Conservation (phyloP, 108 stramenopile species). For the Cyclotella sp. region DNA sequence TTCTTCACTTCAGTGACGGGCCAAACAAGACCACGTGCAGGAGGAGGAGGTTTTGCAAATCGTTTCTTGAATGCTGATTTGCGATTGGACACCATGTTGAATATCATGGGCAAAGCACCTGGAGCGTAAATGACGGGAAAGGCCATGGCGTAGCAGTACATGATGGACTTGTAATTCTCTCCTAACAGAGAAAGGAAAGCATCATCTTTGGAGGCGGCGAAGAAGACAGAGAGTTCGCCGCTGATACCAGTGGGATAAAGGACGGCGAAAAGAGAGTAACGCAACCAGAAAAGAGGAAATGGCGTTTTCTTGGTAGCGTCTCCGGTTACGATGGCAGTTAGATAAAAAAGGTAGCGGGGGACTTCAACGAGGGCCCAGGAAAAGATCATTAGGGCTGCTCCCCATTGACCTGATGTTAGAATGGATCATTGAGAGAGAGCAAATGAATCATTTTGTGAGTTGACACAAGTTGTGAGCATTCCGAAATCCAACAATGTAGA, state of each 20-base stretch:
- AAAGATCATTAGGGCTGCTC: constrained; percentile 86
- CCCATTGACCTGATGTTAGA: constrained; percentile 68
- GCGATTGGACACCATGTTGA: constrained; percentile 94
- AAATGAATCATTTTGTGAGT: not conserved
- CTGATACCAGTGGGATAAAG: constrained; percentile 96
- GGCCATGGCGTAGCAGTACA: constrained; percentile 65
- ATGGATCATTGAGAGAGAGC: not conserved
- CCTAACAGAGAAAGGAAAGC: constrained; percentile 56
- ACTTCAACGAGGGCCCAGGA: constrained; percentile 93
- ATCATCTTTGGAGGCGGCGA: constrained; percentile 66
- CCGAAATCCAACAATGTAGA: not conserved
- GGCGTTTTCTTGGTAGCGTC: constrained; percentile 90
- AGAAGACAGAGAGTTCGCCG: constrained; percentile 88
- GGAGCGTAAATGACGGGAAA: constrained; percentile 86
- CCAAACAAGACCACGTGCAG: constrained; percentile 89
- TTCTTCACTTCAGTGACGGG: constrained; percentile 79
- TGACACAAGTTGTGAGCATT: not conserved
- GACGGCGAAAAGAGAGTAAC: constrained; percentile 95
- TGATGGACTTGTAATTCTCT: constrained; percentile 37
- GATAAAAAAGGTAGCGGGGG: constrained; percentile 96
- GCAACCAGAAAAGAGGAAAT: constrained; percentile 95
- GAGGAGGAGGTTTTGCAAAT: constrained; percentile 86
- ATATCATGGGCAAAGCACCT: constrained; percentile 91
- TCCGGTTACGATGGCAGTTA: constrained; percentile 82
- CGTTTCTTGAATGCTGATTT: constrained; percentile 92